Conservation (phyloP, 2,329 filamentous ascomycete species). For the Dactylellina drechsleri region DNA sequence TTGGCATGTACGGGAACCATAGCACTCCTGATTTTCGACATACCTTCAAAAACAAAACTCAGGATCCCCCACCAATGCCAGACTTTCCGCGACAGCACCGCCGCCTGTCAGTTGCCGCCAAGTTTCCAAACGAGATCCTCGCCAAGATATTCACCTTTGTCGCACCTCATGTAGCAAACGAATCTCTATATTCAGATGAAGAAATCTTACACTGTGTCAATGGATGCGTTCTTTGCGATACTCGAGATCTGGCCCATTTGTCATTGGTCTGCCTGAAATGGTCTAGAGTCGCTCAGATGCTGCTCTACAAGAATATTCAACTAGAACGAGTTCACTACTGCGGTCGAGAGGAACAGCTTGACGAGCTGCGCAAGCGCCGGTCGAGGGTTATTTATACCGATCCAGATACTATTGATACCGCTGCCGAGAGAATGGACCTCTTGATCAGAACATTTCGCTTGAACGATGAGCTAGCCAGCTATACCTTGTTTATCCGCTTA, state of each 20-base stretch:
- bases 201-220: constrained; percentile 76
- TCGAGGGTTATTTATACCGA: constrained; percentile 78
- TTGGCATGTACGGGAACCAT: constrained; percentile 45
- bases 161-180: constrained; percentile 82
- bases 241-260: constrained; percentile 86
- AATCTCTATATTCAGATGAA: constrained; percentile 83
- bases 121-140: constrained; percentile 75
- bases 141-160: constrained; percentile 81
- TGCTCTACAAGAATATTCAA: constrained; percentile 83
- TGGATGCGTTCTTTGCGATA: constrained; percentile 91
- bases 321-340: constrained; percentile 97
- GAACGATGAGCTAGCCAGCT: constrained; percentile 74
- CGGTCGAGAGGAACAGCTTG: constrained; percentile 81
- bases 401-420: constrained; percentile 79
- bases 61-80: constrained; percentile 43
- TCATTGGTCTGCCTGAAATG: constrained; percentile 78
- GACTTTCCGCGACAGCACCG: constrained; percentile 23
- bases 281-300: constrained; percentile 68
- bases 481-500: constrained; percentile 83
- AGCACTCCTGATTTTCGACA: constrained; percentile 53
- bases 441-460: constrained; percentile 85
- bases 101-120: constrained; percentile 61
- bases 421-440: constrained; percentile 78
- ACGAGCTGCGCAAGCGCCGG: constrained; percentile 79
- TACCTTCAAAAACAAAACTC: constrained; percentile 44